phyloP scores from a whole-genome alignment of 805 yeast species.

The Cyberlindnera sargentensis region DNA sequence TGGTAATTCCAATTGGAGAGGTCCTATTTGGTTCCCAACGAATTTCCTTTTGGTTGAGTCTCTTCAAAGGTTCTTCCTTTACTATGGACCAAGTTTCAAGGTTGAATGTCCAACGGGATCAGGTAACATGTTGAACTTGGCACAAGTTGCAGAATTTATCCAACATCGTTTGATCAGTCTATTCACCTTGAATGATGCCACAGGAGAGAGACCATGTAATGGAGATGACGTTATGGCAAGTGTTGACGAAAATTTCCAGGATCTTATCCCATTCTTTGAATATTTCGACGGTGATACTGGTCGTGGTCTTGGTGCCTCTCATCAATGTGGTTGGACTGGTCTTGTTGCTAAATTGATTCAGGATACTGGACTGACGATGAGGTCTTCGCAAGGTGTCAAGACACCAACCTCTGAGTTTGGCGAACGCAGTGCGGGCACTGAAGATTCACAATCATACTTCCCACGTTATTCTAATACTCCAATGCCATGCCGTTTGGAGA shows the following conservation, averaged over 20 bases:
- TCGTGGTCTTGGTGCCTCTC: constrained; percentile 87
- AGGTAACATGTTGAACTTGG: constrained; percentile 67
- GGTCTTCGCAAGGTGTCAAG: constrained; percentile 8
- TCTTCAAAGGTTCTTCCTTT: constrained; percentile 76
- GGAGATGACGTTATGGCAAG: constrained; percentile 59
- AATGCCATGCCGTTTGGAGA: constrained; percentile 44
- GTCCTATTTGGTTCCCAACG: constrained; percentile 96
- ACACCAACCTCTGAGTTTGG: constrained; percentile 9
- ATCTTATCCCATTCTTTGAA: constrained; percentile 74
- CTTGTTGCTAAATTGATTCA: constrained; percentile 87
- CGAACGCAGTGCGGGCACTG: constrained; percentile 2
- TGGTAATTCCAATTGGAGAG: constrained; percentile 96
- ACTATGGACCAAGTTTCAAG: constrained; percentile 80
- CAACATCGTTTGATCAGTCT: constrained; percentile 79
- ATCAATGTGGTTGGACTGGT: constrained; percentile 97
- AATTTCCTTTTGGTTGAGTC: constrained; percentile 83
- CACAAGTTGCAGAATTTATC: constrained; percentile 84
- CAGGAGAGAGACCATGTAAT: constrained; percentile 69
- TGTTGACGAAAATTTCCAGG: constrained; percentile 64
- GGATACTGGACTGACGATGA: constrained; percentile 71
- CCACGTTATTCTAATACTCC: constrained; percentile 29
- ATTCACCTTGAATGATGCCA: constrained; percentile 58
- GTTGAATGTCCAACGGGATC: constrained; percentile 86
- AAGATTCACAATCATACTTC: constrained; percentile 12
- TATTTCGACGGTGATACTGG: constrained; percentile 94